Evolutionary conservation across 495 filamentous ascomycete genomes (phyloP), one percentile per base, ranked within the genome.

Genomic region (Extremus antarcticus): DNA sequence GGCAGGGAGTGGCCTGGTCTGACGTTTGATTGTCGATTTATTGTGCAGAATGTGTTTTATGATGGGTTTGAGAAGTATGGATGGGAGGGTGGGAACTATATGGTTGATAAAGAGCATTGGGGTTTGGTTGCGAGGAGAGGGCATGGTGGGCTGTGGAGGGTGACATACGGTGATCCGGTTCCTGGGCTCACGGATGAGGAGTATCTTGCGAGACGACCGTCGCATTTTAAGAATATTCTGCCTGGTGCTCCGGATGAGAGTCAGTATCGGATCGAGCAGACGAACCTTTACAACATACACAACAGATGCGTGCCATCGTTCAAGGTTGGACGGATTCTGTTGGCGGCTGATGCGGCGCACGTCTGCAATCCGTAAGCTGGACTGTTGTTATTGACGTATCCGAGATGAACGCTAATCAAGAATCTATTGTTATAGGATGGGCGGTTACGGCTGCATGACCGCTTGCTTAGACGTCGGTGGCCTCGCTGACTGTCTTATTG

Each of bases 31-130:
- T 59, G 57, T 43, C 43, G 52, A 4, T 59, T 59, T 23, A 45
- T 59, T 13, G 57, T 59, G 8, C 57, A 59, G 52, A 59, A 59
- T 35, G 57, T 59, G 55, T 59, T 32, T 23, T 59, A 59, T 40
- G 57, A 59, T 25, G 57, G 57, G 11, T 66, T 66, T 48, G 60
- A 56, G 17, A 56, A 59, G 29, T 48, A 65, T 25, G 56, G 63
- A 17, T 63, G 55, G 54, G 46, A 53, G 7, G 55, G 58, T 13
- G 62, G 50, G 1, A 64, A 58, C 46, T 51, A 55, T 38, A 47
- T 65, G 25, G 23, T 61, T 16, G 65, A 65, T 24, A 17, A 35
- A 3, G 47, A 65, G 3, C 53, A 65, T 53, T 65, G 61, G 56
- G 63, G 60, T 9, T 47, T 65, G 19, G 50, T 65, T 46, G 58